phyloP scores from a whole-genome alignment of 2,329 filamentous ascomycete species.

The Cadophora malorum region DNA sequence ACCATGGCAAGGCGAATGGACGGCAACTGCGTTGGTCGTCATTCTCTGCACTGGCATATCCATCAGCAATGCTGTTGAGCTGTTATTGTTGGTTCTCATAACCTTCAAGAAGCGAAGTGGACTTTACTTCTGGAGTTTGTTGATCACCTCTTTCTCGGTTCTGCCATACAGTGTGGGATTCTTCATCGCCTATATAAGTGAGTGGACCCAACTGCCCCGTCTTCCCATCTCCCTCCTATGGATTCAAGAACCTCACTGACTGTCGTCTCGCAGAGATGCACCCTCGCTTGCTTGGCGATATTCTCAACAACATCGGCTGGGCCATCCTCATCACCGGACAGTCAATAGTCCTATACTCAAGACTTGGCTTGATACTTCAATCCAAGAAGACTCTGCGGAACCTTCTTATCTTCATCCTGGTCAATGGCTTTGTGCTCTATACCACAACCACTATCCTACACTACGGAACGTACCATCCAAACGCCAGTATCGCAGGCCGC shows the following conservation, averaged over 20 bases:
- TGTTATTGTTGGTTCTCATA: slow-evolving; percentile 21
- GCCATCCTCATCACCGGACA: slow-evolving; percentile 49
- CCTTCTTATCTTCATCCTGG: slow-evolving; percentile 53
- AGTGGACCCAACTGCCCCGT: neutral
- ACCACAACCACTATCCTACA: slow-evolving; percentile 52
- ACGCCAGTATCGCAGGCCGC: neutral
- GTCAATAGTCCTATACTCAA: slow-evolving; percentile 55
- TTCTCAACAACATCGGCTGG: slow-evolving; percentile 49
- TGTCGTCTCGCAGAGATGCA: neutral
- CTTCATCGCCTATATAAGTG: slow-evolving; percentile 10
- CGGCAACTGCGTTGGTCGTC: slow-evolving; percentile 21
- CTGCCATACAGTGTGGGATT: slow-evolving; percentile 21
- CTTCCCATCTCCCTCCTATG: too few relatives aligned
- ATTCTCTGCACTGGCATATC: slow-evolving; percentile 23
- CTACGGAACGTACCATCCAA: slow-evolving; percentile 5
- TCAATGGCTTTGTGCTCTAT: slow-evolving; percentile 51
- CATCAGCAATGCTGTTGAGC: slow-evolving; percentile 24
- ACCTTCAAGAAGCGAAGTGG: slow-evolving; percentile 21
- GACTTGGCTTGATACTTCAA: slow-evolving; percentile 54
- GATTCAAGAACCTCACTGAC: neutral
- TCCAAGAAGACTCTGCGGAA: slow-evolving; percentile 48
- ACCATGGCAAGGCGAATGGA: slow-evolving; percentile 21
- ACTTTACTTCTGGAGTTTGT: slow-evolving; percentile 26
- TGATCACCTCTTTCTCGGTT: slow-evolving; percentile 19
- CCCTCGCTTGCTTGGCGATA: slow-evolving; percentile 14